phyloP scores from a whole-genome alignment of 1,284 basidiomycete genomes.

The Apiotrichum sp. region DNA sequence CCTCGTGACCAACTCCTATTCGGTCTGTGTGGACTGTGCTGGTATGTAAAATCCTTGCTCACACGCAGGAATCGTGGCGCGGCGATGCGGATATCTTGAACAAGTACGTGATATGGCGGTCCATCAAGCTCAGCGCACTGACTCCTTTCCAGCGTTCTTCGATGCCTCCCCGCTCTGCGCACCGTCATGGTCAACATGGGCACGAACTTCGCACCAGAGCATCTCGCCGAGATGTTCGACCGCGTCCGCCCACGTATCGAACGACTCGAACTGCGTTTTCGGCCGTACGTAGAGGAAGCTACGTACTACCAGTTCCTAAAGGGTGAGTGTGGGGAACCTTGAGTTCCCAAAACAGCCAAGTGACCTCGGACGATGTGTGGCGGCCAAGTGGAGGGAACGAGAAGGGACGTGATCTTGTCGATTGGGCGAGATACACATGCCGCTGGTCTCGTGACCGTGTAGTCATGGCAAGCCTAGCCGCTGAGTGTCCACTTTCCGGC shows the following conservation, averaged over 20 bases:
- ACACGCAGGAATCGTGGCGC: conserved; percentile 36
- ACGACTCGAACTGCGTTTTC: conserved; percentile 44
- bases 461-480: no score
- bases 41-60: background rate
- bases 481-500: background rate
- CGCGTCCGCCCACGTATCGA: conserved; percentile 31
- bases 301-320: conserved; percentile 47
- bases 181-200: conserved; percentile 44
- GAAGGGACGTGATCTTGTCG: background rate
- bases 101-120: conserved; percentile 28
- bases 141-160: conserved; percentile 28
- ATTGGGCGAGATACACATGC: background rate
- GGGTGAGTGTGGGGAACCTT: conserved; percentile 20
- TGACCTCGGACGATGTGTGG: no score
- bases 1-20: no score
- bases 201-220: conserved; percentile 48
- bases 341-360: no score
- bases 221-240: conserved; percentile 45
- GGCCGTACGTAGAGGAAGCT: conserved; percentile 47
- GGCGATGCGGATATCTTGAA: conserved; percentile 47
- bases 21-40: background rate
- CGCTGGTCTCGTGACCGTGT: background rate
- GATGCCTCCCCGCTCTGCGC: conserved; percentile 34
- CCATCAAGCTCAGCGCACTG: background rate
- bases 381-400: no score